Base-by-base conservation (phyloP, 148 eudicot species). In the Pouteria glomerata region DNA sequence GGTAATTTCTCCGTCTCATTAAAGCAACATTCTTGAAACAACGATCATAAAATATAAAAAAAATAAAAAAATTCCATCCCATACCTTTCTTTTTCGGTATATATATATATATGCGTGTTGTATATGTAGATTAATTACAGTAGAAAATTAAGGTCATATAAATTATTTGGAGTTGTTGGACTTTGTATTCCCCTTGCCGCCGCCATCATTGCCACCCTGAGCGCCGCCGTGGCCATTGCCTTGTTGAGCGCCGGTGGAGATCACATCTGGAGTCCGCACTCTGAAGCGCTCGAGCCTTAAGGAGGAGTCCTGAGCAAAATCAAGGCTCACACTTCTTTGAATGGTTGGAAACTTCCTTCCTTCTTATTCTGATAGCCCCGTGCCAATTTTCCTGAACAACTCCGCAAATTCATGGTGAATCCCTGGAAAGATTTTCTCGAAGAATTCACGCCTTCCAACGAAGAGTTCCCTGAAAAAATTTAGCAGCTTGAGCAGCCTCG, bases 401-500 rank as follows among this genome's bases (percentile, higher is more conserved):
- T 65, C 45, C 1, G 18, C 24, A 29, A 74, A 55, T 0, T 69
- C 78, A 21, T 78, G 37, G 0, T 78, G 39, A 1, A 12, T 21
- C 18, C 31, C 74, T 13, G 60, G 59, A 5, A 78, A 74, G 2
- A 69, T 74, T 26, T 62, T 57, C 60, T 63, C 34, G 66, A 78
- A 74, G 14, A 79, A 71, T 15, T 79, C 69, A 1, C 26, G 51
- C 57, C 63, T 67, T 35, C 74, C 47, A 6, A 27, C 10, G 48
- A 48, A 74, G 29, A 79, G 55, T n/a, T 79, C 64, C 29, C 30
- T 53, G 57, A 79, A 66, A 3, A 42, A 29, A 37, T 70, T 60
- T 60, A 74, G 27, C n/a, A 74, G 23, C 45, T 45, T 19, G 5
- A 79, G 55, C 34, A 79, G 57, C 72, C 78, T 79, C 21, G 47